Evolutionary conservation across 768 basidiomycete genomes (phyloP).

Genomic region (Tubosaeta sp.): DNA sequence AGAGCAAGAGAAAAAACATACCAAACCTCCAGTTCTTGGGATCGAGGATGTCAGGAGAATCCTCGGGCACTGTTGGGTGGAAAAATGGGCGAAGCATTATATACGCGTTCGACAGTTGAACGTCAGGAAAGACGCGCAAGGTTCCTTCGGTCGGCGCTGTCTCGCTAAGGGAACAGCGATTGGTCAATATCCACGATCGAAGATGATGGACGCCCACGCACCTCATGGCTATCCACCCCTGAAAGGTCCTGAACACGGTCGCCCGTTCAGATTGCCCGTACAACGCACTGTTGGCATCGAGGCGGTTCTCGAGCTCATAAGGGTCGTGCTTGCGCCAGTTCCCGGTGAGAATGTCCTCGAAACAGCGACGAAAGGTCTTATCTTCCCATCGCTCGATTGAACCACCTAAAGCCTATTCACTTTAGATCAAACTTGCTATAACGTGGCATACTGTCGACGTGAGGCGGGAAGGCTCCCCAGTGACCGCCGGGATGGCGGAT

Average conservation of each 20-base stretch:
- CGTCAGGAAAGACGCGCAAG: slow-evolving; percentile 62
- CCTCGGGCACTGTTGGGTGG: slow-evolving; percentile 39
- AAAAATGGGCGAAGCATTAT: slow-evolving; percentile 77
- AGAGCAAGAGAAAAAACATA: slow-evolving; percentile 11
- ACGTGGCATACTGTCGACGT: slow-evolving; percentile 44
- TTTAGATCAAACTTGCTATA: too few relatives aligned
- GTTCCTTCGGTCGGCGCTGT: slow-evolving; percentile 70
- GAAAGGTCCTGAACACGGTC: slow-evolving; percentile 59
- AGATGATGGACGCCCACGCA: slow-evolving; percentile 21
- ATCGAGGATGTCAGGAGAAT: slow-evolving; percentile 41
- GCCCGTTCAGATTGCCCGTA: slow-evolving; percentile 56
- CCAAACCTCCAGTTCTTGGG: slow-evolving; percentile 55
- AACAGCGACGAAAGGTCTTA: slow-evolving; percentile 51
- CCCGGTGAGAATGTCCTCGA: slow-evolving; percentile 55
- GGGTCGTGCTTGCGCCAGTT: slow-evolving; percentile 65
- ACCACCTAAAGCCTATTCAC: slow-evolving; percentile 43
- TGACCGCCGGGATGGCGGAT: slow-evolving; percentile 62
- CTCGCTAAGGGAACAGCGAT: slow-evolving; percentile 36
- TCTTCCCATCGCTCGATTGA: slow-evolving; percentile 76
- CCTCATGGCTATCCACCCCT: slow-evolving; percentile 74
- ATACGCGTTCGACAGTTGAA: slow-evolving; percentile 66
- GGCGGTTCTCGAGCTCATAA: slow-evolving; percentile 55
- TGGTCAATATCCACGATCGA: background rate
- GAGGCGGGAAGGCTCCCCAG: slow-evolving; percentile 54
- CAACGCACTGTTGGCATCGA: slow-evolving; percentile 58